Percentiles rank a stretch among this genome's conserved stretches.
phyloP scores from a whole-genome alignment of 768 basidiomycete genomes.

The Ramaria rubella region DNA sequence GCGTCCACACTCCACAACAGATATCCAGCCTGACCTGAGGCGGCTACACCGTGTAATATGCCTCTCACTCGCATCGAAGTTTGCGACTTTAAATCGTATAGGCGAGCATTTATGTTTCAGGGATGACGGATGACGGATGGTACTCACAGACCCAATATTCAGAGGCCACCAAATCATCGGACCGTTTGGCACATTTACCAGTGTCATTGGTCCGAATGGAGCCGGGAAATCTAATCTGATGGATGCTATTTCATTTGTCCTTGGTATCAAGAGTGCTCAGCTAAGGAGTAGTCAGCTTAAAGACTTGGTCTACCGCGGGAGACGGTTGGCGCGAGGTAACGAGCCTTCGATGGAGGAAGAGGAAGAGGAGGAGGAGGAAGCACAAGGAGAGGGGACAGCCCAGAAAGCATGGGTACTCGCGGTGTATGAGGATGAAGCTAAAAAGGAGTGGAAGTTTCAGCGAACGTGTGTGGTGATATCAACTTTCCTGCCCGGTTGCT shows the following conservation, averaged over 20 bases:
- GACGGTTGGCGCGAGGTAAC: conserved; percentile 50
- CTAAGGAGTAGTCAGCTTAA: conserved; percentile 89
- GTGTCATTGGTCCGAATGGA: conserved; percentile 97
- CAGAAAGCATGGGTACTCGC: conserved; percentile 96
- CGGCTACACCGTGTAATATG: no score
- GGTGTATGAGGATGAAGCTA: conserved; percentile 69
- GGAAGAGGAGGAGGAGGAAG: conserved; percentile 46
- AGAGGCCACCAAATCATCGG: conserved; percentile 83
- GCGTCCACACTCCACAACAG: no score
- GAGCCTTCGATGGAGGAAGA: conserved; percentile 38
- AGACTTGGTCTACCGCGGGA: conserved; percentile 93
- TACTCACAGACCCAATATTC: conserved; percentile 6
- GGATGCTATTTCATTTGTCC: conserved; percentile 99
- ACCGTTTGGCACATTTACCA: conserved; percentile 90
- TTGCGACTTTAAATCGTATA: conserved; percentile 96
- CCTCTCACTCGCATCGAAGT: conserved; percentile 82
- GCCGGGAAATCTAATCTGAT: conserved; percentile 98
- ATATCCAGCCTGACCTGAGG: no score
- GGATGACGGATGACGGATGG: neutral
- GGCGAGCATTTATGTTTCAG: conserved; percentile 32
- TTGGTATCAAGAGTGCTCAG: conserved; percentile 92
- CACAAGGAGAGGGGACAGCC: conserved; percentile 73
- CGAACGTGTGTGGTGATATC: conserved; percentile 62
- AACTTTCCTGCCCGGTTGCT: neutral
- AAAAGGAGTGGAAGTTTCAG: conserved; percentile 86